Evolutionary conservation across 139 green algal species (phyloP).

Genomic region (Edaphochlamys debaryana): DNA sequence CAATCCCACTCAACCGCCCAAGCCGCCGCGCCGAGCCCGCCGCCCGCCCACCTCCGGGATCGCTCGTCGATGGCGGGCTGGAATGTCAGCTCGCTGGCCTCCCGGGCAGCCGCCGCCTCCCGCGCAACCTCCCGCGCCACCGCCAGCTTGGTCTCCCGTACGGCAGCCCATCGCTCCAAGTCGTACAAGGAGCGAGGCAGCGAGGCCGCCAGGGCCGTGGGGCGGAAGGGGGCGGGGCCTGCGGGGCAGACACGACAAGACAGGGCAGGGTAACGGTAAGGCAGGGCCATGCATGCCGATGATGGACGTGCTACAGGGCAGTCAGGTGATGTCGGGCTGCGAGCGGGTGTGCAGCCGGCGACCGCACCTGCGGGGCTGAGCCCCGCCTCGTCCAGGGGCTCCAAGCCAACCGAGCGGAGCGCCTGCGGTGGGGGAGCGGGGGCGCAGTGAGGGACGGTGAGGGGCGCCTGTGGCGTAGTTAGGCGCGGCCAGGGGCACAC

Average conservation of each 20-base stretch:
- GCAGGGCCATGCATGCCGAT: neutral
- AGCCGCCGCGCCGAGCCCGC: neutral
- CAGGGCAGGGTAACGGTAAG: too few species aligned
- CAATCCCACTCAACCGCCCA: too few species aligned
- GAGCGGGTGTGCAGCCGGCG: too few species aligned
- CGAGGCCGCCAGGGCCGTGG: too few species aligned
- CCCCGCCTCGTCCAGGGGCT: too few species aligned
- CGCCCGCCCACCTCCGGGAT: neutral
- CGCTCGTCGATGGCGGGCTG: neutral
- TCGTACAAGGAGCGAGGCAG: neutral
- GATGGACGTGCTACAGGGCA: neutral
- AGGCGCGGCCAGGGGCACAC: too few species aligned
- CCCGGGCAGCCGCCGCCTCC: neutral
- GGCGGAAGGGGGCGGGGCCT: neutral
- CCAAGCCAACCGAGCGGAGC: neutral
- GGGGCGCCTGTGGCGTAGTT: neutral
- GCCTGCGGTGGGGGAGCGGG: neutral
- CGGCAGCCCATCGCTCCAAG: constrained; percentile 10
- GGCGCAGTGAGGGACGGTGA: too few species aligned
- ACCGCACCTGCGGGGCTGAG: neutral
- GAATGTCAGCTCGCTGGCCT: neutral
- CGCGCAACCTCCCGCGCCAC: neutral
- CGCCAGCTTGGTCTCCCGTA: neutral
- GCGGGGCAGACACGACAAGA: neutral
- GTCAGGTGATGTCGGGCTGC: too few species aligned